These are phyloP conservation scores for Sophora flavescens DNA, from an alignment of 306 rosid species.

Conservation along the genomic window DNA sequence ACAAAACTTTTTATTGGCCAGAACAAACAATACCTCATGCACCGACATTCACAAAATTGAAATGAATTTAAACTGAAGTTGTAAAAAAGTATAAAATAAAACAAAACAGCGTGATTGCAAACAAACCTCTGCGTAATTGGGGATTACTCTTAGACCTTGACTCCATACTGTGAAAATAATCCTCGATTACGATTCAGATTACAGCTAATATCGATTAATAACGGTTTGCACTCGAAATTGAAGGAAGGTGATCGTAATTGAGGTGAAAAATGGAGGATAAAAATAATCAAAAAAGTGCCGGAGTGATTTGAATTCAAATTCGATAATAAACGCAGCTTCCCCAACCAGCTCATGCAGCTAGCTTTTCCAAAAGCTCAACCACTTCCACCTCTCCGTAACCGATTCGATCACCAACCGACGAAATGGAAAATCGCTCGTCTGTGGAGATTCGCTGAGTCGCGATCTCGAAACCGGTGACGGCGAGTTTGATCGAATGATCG, in stretches of 20 bases:
- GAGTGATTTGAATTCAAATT: conserved; percentile 81
- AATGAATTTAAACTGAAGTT: neutral
- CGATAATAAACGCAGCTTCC: conserved; percentile 78
- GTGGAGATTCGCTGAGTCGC: neutral
- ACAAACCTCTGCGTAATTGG: conserved; percentile 83
- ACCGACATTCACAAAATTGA: conserved; percentile 23
- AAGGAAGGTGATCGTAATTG: conserved; percentile 62
- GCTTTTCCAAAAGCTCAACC: conserved; percentile 35
- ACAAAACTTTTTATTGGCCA: neutral
- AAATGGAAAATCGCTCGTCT: conserved; percentile 1
- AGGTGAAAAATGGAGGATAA: conserved; percentile 82
- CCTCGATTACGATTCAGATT: conserved; percentile 33
- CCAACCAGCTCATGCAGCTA: conserved; percentile 97
- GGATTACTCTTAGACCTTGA: conserved; percentile 72
- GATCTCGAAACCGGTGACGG: neutral
- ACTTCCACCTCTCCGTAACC: conserved; percentile 18
- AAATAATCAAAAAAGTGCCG: conserved; percentile 78
- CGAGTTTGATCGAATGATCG: neutral
- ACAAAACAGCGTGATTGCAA: neutral
- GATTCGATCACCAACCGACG: conserved; percentile 40
- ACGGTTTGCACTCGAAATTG: conserved; percentile 56
- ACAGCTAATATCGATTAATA: conserved; percentile 36
- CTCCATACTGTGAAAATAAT: conserved; percentile 64
- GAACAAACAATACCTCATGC: neutral
- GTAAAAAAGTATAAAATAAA: neutral